A percentile compares a stretch with the other conserved stretches of the same genome.
These are phyloP conservation scores for Physcia stellaris DNA, from an alignment of 495 filamentous ascomycete genomes.

Conservation along the genomic window DNA sequence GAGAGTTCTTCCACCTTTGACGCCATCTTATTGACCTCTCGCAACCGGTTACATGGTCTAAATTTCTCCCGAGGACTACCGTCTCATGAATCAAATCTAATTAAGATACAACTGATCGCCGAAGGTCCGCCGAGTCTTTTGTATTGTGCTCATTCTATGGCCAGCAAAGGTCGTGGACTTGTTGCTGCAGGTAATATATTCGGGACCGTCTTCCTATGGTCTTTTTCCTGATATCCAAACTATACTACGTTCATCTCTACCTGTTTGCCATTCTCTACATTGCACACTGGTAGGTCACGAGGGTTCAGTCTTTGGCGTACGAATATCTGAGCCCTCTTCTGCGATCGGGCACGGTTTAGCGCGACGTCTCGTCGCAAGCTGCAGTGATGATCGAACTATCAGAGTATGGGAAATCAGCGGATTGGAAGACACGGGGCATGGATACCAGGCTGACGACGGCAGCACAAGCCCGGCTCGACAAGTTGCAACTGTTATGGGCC, in stretches of 20 bases:
- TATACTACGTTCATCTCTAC: not conserved
- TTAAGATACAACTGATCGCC: constrained; percentile 28
- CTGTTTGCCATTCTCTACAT: constrained; percentile 33
- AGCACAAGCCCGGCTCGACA: constrained; percentile 4
- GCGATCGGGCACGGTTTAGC: constrained; percentile 19
- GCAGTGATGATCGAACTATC: constrained; percentile 89
- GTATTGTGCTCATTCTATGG: constrained; percentile 63
- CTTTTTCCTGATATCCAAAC: constrained; percentile 29
- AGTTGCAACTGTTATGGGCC: constrained; percentile 70
- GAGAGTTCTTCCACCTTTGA: too few relatives aligned
- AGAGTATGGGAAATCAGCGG: constrained; percentile 88
- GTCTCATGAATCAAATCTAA: constrained; percentile 9
- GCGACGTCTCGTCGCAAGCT: constrained; percentile 63
- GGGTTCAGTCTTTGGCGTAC: constrained; percentile 82
- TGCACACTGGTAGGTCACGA: constrained; percentile 78
- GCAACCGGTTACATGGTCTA: constrained; percentile 56
- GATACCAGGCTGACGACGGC: too few relatives aligned
- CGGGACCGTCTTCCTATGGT: constrained; percentile 88
- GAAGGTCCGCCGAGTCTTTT: constrained; percentile 73
- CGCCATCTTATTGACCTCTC: constrained; percentile 57
- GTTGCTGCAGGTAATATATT: constrained; percentile 85
- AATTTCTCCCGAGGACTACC: constrained; percentile 15
- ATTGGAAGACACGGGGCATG: too few relatives aligned
- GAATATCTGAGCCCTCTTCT: constrained; percentile 50
- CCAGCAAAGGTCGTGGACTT: constrained; percentile 45